Conservation (phyloP, 139 green algal species). For the Chlamydomonas schloesseri region DNA sequence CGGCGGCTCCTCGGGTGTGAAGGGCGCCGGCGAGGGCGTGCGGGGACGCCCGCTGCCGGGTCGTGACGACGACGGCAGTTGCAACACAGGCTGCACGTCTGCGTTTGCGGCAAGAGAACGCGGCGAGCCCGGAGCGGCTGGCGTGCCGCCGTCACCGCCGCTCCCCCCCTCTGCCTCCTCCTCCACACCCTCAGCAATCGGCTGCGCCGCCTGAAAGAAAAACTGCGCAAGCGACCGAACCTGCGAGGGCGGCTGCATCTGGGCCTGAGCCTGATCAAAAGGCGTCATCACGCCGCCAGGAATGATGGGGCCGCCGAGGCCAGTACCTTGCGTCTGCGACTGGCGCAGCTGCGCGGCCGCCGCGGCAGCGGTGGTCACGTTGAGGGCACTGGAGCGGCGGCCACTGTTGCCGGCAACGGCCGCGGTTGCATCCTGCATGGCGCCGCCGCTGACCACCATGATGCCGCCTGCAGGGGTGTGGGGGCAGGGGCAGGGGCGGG, state of each 20-base stretch:
- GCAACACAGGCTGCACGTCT: neutral
- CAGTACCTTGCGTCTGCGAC: no score
- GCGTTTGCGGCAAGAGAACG: neutral
- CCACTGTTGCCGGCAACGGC: no score
- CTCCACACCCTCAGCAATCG: neutral
- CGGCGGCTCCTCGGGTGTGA: no score
- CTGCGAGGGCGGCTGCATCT: no score
- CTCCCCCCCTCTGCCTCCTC: neutral
- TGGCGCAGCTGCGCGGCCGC: no score
- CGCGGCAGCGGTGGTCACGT: no score
- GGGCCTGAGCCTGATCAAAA: no score
- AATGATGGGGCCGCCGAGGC: no score
- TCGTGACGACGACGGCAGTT: neutral
- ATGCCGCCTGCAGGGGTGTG: constrained; percentile 15
- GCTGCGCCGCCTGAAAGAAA: neutral
- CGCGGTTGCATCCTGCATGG: neutral
- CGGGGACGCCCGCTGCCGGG: neutral
- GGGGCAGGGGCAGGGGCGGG: no score
- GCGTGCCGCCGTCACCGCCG: neutral
- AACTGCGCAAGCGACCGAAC: no score
- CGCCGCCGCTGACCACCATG: constrained; percentile 30
- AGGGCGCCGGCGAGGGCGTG: no score
- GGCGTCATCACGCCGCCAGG: no score
- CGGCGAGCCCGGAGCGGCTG: neutral
- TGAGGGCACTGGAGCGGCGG: neutral